phyloP scores from a whole-genome alignment of 139 green algal species.

The Desmodesmus armatus region DNA sequence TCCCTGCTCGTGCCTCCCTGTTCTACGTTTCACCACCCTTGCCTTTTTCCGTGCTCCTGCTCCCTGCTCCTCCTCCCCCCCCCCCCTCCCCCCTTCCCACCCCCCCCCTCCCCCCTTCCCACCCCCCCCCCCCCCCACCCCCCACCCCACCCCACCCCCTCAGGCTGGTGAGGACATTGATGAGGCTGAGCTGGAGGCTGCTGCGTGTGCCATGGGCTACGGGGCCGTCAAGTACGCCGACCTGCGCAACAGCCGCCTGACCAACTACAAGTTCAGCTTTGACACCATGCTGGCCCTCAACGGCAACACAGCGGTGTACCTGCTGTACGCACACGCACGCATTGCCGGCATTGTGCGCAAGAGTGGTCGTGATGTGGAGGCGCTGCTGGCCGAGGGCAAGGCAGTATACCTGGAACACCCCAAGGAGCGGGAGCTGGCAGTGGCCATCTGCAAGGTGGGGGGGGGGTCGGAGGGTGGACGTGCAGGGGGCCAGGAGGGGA shows the following conservation, averaged over 20 bases:
- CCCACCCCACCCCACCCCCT: not conserved
- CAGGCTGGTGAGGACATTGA: constrained; percentile 43
- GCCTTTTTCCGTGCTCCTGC: too few relatives aligned
- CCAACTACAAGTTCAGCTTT: constrained; percentile 98
- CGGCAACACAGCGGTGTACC: constrained; percentile 99
- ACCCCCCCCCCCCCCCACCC: not conserved
- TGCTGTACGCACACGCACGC: constrained; percentile 97
- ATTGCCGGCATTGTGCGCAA: constrained; percentile 89
- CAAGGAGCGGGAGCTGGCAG: constrained; percentile 65
- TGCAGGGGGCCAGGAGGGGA: too few relatives aligned
- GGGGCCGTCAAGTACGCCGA: constrained; percentile 99
- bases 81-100: too few relatives aligned
- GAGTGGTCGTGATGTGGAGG: constrained; percentile 67
- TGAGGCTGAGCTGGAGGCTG: constrained; percentile 78
- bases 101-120: too few relatives aligned
- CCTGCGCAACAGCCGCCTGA: constrained; percentile 93
- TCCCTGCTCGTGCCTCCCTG: not conserved
- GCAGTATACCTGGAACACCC: constrained; percentile 66
- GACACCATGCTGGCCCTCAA: constrained; percentile 94
- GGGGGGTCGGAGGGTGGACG: too few relatives aligned
- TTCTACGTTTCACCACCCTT: not conserved
- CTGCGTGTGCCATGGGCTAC: constrained; percentile 89
- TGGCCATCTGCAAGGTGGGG: constrained; percentile 47
- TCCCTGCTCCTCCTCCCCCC: too few relatives aligned
- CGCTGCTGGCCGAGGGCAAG: constrained; percentile 55